phyloP scores from a whole-genome alignment of 208 protist species.

The Acanthamoeba lenticulata region DNA sequence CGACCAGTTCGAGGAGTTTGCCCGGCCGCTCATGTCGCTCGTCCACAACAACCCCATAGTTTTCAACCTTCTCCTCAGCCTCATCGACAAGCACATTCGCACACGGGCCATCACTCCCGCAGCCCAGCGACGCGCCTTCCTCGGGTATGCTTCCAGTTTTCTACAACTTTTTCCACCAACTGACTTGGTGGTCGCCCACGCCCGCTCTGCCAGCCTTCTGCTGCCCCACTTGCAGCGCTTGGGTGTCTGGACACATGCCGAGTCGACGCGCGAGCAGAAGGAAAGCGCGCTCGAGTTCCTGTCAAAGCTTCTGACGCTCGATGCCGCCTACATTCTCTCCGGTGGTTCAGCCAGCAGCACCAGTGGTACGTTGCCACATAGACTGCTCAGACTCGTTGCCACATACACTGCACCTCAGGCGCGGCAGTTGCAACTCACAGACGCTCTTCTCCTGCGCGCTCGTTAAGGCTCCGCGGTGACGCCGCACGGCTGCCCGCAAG shows the following conservation, averaged over 20 bases:
- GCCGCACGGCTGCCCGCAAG: too few relatives aligned
- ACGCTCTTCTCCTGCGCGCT: too few relatives aligned
- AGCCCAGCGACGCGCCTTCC: background rate
- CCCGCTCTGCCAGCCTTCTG: background rate
- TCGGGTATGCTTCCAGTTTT: slow-evolving; percentile 22
- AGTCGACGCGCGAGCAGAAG: slow-evolving; percentile 52
- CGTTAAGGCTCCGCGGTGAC: too few relatives aligned
- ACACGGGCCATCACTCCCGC: background rate
- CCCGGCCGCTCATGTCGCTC: slow-evolving; percentile 56
- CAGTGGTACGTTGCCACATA: background rate
- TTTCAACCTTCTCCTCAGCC: slow-evolving; percentile 66
- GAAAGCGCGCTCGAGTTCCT: slow-evolving; percentile 61
- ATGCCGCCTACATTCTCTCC: slow-evolving; percentile 30
- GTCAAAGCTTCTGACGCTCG: slow-evolving; percentile 53
- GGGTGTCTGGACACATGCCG: slow-evolving; percentile 49
- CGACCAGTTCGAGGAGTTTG: slow-evolving; percentile 54
- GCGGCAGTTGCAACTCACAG: too few relatives aligned
- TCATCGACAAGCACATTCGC: slow-evolving; percentile 69
- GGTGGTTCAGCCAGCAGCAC: background rate
- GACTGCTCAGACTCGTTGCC: too few relatives aligned
- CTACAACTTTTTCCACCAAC: too few relatives aligned
- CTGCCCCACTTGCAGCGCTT: slow-evolving; percentile 58
- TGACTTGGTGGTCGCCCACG: background rate
- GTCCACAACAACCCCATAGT: slow-evolving; percentile 66
- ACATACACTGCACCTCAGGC: too few relatives aligned